Percentiles rank a stretch among this genome's conserved stretches.
Evolutionary conservation across 1,284 basidiomycete genomes (phyloP).

Genomic region (Irpex sp.): DNA sequence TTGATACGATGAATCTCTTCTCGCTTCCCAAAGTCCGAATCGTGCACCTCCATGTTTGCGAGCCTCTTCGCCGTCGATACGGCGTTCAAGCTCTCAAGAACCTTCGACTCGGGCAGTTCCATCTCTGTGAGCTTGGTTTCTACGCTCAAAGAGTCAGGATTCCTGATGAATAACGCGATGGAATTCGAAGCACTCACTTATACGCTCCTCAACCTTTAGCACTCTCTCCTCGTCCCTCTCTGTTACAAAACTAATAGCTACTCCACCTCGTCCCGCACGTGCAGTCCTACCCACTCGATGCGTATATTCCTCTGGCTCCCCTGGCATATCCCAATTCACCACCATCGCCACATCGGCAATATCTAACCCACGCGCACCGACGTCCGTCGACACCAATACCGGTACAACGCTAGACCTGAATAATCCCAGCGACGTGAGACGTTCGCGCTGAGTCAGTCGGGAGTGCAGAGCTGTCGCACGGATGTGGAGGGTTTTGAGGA

Average conservation of each 20-base stretch:
- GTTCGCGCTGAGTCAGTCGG: slow-evolving; percentile 84
- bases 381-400: slow-evolving; percentile 91
- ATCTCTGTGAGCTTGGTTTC: slow-evolving; percentile 75
- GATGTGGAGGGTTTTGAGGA: slow-evolving; percentile 78
- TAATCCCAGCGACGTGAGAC: slow-evolving; percentile 77
- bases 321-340: slow-evolving; percentile 94
- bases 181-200: slow-evolving; percentile 48
- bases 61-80: slow-evolving; percentile 91
- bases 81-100: slow-evolving; percentile 81
- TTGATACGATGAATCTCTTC: slow-evolving; percentile 78
- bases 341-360: slow-evolving; percentile 95
- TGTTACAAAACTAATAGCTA: slow-evolving; percentile 92
- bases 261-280: slow-evolving; percentile 85
- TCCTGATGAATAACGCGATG: too few species aligned
- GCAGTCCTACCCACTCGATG: slow-evolving; percentile 89
- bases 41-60: slow-evolving; percentile 92
- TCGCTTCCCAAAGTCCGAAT: slow-evolving; percentile 85
- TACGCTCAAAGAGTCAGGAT: slow-evolving; percentile 21
- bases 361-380: slow-evolving; percentile 91
- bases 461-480: slow-evolving; percentile 91
- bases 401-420: slow-evolving; percentile 89
- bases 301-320: slow-evolving; percentile 71
- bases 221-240: slow-evolving; percentile 89
- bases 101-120: slow-evolving; percentile 72
- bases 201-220: slow-evolving; percentile 79